These are phyloP conservation scores for Straminergon stramineum DNA, from an alignment of 225 moss, liverwort and hornwort species.

Conservation along the genomic window DNA sequence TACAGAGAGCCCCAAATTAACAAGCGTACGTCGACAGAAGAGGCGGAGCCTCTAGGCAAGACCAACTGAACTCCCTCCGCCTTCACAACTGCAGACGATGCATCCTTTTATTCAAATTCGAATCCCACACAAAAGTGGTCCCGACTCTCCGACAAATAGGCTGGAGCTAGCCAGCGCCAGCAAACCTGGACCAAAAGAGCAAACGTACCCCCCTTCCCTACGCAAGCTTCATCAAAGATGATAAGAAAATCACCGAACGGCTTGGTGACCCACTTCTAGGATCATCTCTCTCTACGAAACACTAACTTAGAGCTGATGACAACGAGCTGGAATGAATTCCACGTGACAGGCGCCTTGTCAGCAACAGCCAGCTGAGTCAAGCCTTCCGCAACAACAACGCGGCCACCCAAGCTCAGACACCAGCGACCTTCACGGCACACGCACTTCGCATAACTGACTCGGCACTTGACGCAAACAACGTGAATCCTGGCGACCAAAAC, in stretches of 20 bases:
- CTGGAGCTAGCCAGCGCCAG: not conserved
- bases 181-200: not conserved
- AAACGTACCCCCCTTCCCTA: not conserved
- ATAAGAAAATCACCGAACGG: conserved; percentile 25
- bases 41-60: not conserved
- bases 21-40: not conserved
- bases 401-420: not conserved
- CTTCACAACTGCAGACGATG: not conserved
- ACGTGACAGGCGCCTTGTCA: conserved; percentile 30
- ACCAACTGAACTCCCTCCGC: not conserved
- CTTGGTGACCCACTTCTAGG: not conserved
- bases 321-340: conserved; percentile 1
- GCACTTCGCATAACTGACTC: not conserved
- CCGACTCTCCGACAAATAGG: not conserved
- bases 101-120: not conserved
- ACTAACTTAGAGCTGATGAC: not conserved
- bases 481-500: not conserved
- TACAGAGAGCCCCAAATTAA: not conserved
- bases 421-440: not conserved
- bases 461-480: not conserved
- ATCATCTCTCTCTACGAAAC: not conserved
- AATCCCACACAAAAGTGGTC: not conserved
- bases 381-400: not conserved
- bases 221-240: not conserved
- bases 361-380: conserved; percentile 3